Percentiles rank a stretch among this genome's conserved stretches.
phyloP scores from a whole-genome alignment of 129 eudicot species.

The Kitagawia praeruptora region DNA sequence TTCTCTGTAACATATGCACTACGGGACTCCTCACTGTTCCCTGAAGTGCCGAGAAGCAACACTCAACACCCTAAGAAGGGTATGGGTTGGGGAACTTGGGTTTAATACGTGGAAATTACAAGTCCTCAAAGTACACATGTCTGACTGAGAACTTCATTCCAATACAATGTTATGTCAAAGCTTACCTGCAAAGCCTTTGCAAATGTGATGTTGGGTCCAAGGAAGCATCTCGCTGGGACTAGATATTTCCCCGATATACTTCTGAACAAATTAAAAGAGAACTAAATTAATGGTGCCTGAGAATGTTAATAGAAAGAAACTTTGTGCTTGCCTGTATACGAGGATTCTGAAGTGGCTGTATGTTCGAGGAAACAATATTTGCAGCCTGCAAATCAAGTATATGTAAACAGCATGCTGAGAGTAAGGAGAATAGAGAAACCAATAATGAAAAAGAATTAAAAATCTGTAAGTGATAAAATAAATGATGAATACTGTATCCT shows the following conservation, averaged over 20 bases:
- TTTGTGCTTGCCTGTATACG: constrained; percentile 29
- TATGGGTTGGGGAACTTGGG: neutral
- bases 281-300: neutral
- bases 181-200: constrained; percentile 68
- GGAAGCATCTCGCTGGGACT: constrained; percentile 57
- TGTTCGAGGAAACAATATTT: constrained; percentile 34
- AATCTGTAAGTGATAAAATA: neutral
- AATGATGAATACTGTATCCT: neutral
- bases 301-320: neutral
- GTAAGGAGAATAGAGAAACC: neutral
- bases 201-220: constrained; percentile 53
- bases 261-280: constrained; percentile 26
- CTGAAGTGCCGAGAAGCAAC: neutral
- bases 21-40: neutral
- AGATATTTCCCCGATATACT: constrained; percentile 50
- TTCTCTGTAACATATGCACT: neutral
- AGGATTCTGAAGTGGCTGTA: constrained; percentile 44
- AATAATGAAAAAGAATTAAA: neutral
- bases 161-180: neutral
- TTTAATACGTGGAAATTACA: neutral
- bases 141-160: neutral
- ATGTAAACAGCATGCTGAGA: neutral
- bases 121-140: neutral
- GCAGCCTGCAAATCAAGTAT: constrained; percentile 31
- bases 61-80: neutral